Conservation (phyloP, 1,139 yeast species). For the Diutina pseudorugosa region DNA sequence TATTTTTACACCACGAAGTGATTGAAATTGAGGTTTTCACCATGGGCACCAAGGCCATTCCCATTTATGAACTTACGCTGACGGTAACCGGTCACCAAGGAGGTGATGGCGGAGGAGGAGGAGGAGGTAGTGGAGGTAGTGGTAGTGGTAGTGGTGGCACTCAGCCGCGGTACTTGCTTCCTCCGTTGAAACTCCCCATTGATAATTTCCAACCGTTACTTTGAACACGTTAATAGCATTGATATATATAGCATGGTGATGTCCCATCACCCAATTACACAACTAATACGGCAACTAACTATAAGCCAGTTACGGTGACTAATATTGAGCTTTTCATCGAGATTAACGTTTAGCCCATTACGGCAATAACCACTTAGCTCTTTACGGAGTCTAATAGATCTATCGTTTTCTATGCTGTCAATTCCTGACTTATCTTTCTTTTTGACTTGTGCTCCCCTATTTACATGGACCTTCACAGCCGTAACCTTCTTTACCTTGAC, state of each 20-base stretch:
- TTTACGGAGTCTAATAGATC: too few species aligned
- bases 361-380: too few species aligned
- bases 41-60: slow-evolving; percentile 20
- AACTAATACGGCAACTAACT: too few species aligned
- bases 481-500: too few species aligned
- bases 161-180: slow-evolving; percentile 22
- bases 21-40: slow-evolving; percentile 27
- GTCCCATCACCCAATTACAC: not conserved
- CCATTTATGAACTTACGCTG: slow-evolving; percentile 25
- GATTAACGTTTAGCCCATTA: too few species aligned
- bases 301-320: too few species aligned
- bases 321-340: too few species aligned
- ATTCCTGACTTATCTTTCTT: too few species aligned
- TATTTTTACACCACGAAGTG: slow-evolving; percentile 17
- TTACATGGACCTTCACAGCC: too few species aligned
- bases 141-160: slow-evolving; percentile 13
- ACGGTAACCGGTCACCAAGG: slow-evolving; percentile 12
- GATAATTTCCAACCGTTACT: slow-evolving; percentile 29
- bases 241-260: not conserved
- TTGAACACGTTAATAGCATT: slow-evolving; percentile 6
- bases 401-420: too few species aligned
- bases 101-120: slow-evolving; percentile 11
- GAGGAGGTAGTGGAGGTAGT: not conserved
- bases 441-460: too few species aligned
- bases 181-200: slow-evolving; percentile 18